These are phyloP conservation scores for Ogataea populi-albae DNA, from an alignment of 805 yeast genomes.

Conservation along the genomic window DNA sequence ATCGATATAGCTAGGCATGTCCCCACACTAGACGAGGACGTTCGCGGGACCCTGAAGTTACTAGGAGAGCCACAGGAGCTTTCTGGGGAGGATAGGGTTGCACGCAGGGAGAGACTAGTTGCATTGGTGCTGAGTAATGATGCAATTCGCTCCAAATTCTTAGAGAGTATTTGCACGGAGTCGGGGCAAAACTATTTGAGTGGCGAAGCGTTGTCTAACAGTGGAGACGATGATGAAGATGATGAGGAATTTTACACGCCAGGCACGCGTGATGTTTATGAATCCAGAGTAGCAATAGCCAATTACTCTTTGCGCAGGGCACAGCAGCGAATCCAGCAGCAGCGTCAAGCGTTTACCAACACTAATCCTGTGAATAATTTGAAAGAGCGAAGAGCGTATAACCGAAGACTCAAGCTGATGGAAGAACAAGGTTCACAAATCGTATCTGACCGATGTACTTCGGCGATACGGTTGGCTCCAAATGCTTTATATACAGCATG, in stretches of 20 bases:
- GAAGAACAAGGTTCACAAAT: constrained; percentile 67
- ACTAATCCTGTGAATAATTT: constrained; percentile 28
- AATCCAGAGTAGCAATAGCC: constrained; percentile 53
- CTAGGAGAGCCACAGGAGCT: constrained; percentile 56
- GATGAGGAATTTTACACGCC: constrained; percentile 87
- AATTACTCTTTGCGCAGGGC: constrained; percentile 49
- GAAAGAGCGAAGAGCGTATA: constrained; percentile 14
- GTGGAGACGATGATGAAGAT: constrained; percentile 42
- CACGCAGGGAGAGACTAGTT: constrained; percentile 53
- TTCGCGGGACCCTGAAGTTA: constrained; percentile 44
- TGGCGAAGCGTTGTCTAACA: too few species aligned
- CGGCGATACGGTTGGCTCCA: constrained; percentile 49
- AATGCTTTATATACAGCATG: constrained; percentile 45
- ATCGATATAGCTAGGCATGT: constrained; percentile 29
- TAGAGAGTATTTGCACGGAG: neutral
- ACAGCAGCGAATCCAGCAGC: constrained; percentile 36
- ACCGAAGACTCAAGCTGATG: constrained; percentile 29
- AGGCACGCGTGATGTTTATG: constrained; percentile 53
- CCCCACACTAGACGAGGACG: constrained; percentile 69
- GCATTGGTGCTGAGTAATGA: constrained; percentile 38
- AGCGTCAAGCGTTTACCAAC: constrained; percentile 28
- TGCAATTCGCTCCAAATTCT: constrained; percentile 17
- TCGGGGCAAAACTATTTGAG: too few species aligned
- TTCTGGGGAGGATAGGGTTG: constrained; percentile 59
- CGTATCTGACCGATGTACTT: constrained; percentile 66